These are phyloP conservation scores for Boletus tomentosulus DNA, from an alignment of 768 basidiomycete genomes.

Conservation along the genomic window DNA sequence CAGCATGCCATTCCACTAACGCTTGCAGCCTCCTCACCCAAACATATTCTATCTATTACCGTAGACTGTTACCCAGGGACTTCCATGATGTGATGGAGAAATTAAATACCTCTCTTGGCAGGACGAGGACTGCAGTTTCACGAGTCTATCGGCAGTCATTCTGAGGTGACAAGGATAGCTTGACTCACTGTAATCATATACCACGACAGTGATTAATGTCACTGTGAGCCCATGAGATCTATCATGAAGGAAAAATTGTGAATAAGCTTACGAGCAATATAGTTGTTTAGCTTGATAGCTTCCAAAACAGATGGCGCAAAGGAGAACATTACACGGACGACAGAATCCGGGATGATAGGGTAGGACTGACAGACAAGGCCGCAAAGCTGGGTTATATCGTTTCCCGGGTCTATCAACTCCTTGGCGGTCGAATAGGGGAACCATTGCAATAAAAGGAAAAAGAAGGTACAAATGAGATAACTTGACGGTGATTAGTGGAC, in stretches of 20 bases:
- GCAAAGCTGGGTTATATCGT: background rate
- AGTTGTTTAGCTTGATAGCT: background rate
- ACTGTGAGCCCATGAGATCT: background rate
- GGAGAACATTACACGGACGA: background rate
- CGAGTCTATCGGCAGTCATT: too few species aligned
- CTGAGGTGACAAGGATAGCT: too few species aligned
- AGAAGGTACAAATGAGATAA: background rate
- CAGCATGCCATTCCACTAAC: too few species aligned
- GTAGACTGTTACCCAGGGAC: too few species aligned
- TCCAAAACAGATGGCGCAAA: background rate
- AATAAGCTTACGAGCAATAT: background rate
- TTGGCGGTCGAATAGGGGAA: background rate
- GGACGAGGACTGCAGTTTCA: too few species aligned
- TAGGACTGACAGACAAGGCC: too few species aligned
- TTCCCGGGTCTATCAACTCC: background rate
- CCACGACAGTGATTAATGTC: background rate
- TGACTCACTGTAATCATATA: slow-evolving; percentile 1
- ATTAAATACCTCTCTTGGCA: background rate
- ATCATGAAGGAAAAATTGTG: background rate
- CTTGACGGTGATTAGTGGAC: too few species aligned
- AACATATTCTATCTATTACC: background rate
- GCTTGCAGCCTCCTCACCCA: background rate
- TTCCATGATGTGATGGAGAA: background rate
- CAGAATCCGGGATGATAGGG: background rate
- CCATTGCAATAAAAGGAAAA: background rate